Base-by-base conservation (phyloP, 306 rosid genomes). In the Delonix regia region DNA sequence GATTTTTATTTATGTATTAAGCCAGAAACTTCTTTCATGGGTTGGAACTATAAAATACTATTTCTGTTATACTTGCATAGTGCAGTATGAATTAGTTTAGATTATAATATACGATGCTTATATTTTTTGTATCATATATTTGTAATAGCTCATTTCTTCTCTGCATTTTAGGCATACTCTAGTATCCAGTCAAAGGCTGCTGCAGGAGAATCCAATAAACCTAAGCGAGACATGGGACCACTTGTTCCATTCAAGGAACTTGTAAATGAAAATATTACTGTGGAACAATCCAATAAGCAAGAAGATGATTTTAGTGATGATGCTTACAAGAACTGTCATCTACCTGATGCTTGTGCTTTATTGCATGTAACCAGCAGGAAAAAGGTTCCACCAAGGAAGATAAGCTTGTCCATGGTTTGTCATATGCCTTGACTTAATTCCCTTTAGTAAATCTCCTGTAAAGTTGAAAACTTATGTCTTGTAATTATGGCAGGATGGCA, bases 361-460 rank as follows among this genome's bases (percentile, higher is more conserved):
- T 73, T 92, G 86, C 97, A 88, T 81, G 90, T 95, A 62, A 95
- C 99, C 69, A 92, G 77, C 84, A 86, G 99, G 85, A 88, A 88
- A 84, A 95, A 87, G 87, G 85, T 72, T 82, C 86, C 93, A 71
- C 74, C 79, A 3, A 75, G 60, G 85, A 92, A 81, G 80, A 95
- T 83, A 88, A 85, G 87, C 84, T 74, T 85, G 61, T 82, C 86
- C 81, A 52, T 57, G 97, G 95, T 90, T 82, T 83, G 90, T 83
- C 55, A 74, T 51, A 22, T 60, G 74, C 42, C 72, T 67, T 67
- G 70, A 74, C 47, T 27, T 55, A 65, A 65, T 79, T 80, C 82
- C 73, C 57, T 61, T 45, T 45, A 68, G 25, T 63, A 79, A 49
- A 72, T 49, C 6, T 75, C 55, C 70, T 41, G 73, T 65, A 62